Percentiles rank a stretch among this genome's conserved stretches.
phyloP scores from a whole-genome alignment of 2,329 filamentous ascomycete genomes.

The Cordyceps fumosorosea region DNA sequence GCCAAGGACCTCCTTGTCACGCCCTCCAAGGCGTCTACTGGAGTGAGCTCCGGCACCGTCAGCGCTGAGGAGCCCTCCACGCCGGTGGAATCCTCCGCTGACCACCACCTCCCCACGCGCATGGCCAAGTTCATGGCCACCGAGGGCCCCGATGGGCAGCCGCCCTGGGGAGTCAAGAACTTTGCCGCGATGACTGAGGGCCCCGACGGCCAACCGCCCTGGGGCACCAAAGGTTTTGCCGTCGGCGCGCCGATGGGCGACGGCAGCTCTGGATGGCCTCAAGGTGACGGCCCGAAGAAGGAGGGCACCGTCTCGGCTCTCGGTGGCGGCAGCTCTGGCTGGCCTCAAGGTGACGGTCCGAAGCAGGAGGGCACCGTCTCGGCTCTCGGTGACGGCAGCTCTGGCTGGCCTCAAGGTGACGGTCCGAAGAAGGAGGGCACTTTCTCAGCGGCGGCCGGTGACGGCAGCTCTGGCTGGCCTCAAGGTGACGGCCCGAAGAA shows the following conservation, averaged over 20 bases:
- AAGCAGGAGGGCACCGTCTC: not conserved
- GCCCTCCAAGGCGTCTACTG: not conserved
- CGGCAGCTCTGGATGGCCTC: not conserved
- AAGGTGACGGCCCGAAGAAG: not conserved
- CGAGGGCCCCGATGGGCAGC: too few species aligned
- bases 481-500: not conserved
- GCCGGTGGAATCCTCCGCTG: not conserved
- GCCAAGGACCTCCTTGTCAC: not conserved
- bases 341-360: not conserved
- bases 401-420: too few species aligned
- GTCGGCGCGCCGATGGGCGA: not conserved
- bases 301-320: not conserved
- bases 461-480: not conserved
- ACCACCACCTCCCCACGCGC: too few species aligned
- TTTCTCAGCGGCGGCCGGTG: too few species aligned
- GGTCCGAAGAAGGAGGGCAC: not conserved
- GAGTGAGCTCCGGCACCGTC: slow-evolving; percentile 2
- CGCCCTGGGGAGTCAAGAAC: not conserved
- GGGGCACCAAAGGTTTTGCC: not conserved
- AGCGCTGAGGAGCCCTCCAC: slow-evolving; percentile 3
- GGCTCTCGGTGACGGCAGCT: too few species aligned
- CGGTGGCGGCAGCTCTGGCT: not conserved
- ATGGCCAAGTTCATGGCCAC: too few species aligned
- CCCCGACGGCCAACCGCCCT: not conserved
- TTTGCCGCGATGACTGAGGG: not conserved